Percentiles rank a stretch among this genome's conserved stretches.
Conservation (phyloP, 2,329 filamentous ascomycete species). For the Trichoderma hamatum region DNA sequence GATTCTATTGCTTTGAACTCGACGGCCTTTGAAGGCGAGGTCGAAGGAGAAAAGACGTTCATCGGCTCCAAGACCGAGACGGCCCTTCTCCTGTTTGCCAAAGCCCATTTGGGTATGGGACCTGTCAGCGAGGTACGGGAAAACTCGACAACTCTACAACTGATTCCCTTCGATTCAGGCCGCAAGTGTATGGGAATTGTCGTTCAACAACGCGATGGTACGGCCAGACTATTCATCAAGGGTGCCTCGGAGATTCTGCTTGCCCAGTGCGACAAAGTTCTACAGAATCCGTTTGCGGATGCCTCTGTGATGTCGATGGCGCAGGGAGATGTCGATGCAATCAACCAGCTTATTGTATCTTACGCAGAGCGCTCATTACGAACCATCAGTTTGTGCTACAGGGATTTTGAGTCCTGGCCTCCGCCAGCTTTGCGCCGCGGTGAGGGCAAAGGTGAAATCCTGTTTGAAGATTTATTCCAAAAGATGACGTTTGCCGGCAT, state of each 20-base stretch:
- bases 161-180: slow-evolving; percentile 75
- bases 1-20: slow-evolving; percentile 68
- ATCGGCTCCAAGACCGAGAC: slow-evolving; percentile 81
- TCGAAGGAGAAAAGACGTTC: slow-evolving; percentile 66
- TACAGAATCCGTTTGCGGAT: slow-evolving; percentile 54
- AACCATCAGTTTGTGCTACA: slow-evolving; percentile 82
- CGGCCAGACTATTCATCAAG: slow-evolving; percentile 62
- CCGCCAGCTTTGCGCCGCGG: slow-evolving; percentile 61
- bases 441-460: slow-evolving; percentile 63
- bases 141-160: slow-evolving; percentile 61
- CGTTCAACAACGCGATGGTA: slow-evolving; percentile 53
- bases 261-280: slow-evolving; percentile 55
- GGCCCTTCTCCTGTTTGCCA: slow-evolving; percentile 70
- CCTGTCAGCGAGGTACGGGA: slow-evolving; percentile 66
- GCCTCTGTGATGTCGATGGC: slow-evolving; percentile 50
- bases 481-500: slow-evolving; percentile 70
- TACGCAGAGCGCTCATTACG: slow-evolving; percentile 81
- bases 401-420: slow-evolving; percentile 84
- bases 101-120: slow-evolving; percentile 68
- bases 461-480: slow-evolving; percentile 68
- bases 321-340: slow-evolving; percentile 55
- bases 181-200: slow-evolving; percentile 73
- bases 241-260: slow-evolving; percentile 68
- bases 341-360: slow-evolving; percentile 70
- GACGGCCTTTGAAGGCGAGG: slow-evolving; percentile 75